A percentile compares a stretch with the other conserved stretches of the same genome.
phyloP scores from a whole-genome alignment of 2,329 filamentous ascomycete genomes.

The Teratosphaeria viscida region DNA sequence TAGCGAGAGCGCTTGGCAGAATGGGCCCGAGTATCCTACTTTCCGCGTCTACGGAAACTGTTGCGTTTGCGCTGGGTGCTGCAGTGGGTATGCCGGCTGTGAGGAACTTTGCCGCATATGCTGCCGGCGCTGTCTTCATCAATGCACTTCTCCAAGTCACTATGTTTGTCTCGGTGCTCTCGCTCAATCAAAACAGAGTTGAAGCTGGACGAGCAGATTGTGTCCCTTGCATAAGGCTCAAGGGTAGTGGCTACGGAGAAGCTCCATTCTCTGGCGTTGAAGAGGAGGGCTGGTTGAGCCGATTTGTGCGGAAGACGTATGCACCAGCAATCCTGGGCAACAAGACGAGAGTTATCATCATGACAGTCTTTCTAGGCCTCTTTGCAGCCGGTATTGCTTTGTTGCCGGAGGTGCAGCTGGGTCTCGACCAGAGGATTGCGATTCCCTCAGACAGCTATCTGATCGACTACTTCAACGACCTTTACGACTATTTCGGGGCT shows the following conservation, averaged over 20 bases:
- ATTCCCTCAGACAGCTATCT: slow-evolving; percentile 90
- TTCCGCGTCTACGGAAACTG: slow-evolving; percentile 87
- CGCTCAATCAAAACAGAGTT: slow-evolving; percentile 82
- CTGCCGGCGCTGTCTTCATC: slow-evolving; percentile 90
- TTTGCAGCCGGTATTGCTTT: slow-evolving; percentile 79
- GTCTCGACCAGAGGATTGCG: slow-evolving; percentile 87
- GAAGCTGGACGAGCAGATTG: slow-evolving; percentile 85
- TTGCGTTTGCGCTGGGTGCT: slow-evolving; percentile 82
- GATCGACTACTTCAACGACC: slow-evolving; percentile 91
- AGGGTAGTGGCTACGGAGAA: slow-evolving; percentile 53
- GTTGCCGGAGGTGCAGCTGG: slow-evolving; percentile 73
- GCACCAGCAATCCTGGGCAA: slow-evolving; percentile 71
- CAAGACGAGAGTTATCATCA: slow-evolving; percentile 64
- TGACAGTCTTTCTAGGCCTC: slow-evolving; percentile 75
- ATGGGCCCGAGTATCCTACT: slow-evolving; percentile 96
- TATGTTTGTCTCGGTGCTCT: slow-evolving; percentile 87
- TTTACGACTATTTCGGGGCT: slow-evolving; percentile 83
- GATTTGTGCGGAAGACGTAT: slow-evolving; percentile 83
- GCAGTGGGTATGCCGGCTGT: slow-evolving; percentile 98
- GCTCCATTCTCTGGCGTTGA: slow-evolving; percentile 59
- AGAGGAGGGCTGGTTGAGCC: slow-evolving; percentile 73
- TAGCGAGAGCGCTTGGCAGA: slow-evolving; percentile 79
- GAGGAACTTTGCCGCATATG: slow-evolving; percentile 92
- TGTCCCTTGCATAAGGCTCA: slow-evolving; percentile 77
- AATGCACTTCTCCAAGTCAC: slow-evolving; percentile 96